Conservation (phyloP, 169 alveolate species). For the Blepharisma undulans region DNA sequence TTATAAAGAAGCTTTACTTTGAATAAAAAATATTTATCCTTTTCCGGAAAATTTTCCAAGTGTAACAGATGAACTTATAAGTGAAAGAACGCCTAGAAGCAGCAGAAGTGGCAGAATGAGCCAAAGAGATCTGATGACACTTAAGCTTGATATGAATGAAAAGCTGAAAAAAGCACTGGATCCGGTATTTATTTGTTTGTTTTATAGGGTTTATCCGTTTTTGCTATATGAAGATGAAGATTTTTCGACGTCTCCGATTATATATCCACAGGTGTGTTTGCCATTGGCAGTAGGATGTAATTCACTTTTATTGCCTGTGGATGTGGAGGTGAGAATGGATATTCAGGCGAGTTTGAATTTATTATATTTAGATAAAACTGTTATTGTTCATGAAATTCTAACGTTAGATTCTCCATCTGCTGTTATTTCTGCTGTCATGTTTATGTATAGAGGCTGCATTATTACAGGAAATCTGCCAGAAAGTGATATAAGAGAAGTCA, state of each 20-base stretch:
- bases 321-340: not conserved
- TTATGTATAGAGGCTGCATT: constrained; percentile 19
- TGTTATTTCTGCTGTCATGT: not conserved
- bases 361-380: not conserved
- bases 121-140: not conserved
- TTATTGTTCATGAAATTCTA: not conserved
- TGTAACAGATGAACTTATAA: not conserved
- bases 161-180: not conserved
- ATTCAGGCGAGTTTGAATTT: not conserved
- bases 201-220: not conserved
- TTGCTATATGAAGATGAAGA: constrained; percentile 17
- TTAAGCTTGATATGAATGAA: not conserved
- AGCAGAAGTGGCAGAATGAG: not conserved
- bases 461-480: not conserved
- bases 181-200: not conserved
- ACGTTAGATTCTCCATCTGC: constrained; percentile 17
- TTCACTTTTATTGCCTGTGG: not conserved
- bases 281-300: constrained; percentile 2
- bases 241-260: not conserved
- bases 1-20: not conserved
- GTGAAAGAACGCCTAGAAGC: not conserved
- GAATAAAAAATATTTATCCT: not conserved
- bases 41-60: not conserved
- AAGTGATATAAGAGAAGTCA: not conserved
- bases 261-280: not conserved